Conservation (phyloP, 257 asterid genomes). For the Nicotiana attenuata region DNA sequence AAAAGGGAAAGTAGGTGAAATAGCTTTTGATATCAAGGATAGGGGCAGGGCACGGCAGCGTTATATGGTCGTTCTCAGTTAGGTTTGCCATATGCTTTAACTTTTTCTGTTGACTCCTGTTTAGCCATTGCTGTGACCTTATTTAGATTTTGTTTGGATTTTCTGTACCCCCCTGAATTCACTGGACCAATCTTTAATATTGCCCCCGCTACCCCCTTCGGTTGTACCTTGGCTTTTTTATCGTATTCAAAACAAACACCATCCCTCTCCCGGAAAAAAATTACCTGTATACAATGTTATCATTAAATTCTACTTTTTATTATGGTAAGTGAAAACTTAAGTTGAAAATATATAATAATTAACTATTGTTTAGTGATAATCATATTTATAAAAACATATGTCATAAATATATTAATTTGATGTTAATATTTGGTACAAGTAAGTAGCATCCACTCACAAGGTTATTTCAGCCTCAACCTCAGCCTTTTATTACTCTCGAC, state of each 20-base stretch:
- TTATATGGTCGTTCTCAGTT: conserved; percentile 35
- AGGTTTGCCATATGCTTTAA: conserved; percentile 15
- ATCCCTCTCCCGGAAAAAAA: too few relatives aligned
- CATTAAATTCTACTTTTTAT: too few relatives aligned
- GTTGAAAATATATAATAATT: too few relatives aligned
- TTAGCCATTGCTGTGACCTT: conserved; percentile 24
- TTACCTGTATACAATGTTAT: too few relatives aligned
- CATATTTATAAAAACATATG: too few relatives aligned
- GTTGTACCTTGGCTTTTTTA: too few relatives aligned
- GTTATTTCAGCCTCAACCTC: neutral
- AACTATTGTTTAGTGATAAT: too few relatives aligned
- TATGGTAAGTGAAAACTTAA: too few relatives aligned
- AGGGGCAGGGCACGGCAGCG: conserved; percentile 22
- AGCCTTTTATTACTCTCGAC: neutral
- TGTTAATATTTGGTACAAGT: too few relatives aligned
- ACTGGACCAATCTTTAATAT: conserved; percentile 9
- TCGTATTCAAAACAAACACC: too few relatives aligned
- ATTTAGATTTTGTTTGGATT: conserved; percentile 31
- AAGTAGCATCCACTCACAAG: neutral
- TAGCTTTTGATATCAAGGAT: conserved; percentile 22
- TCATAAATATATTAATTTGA: too few relatives aligned
- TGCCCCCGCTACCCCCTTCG: neutral
- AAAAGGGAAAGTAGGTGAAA: conserved; percentile 25
- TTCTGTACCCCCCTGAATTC: conserved; percentile 30
- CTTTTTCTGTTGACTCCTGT: conserved; percentile 25